Evolutionary conservation across 2,329 filamentous ascomycete species (phyloP), one percentile per base, ranked within the genome.

Genomic region (Aspergillus candidus): DNA sequence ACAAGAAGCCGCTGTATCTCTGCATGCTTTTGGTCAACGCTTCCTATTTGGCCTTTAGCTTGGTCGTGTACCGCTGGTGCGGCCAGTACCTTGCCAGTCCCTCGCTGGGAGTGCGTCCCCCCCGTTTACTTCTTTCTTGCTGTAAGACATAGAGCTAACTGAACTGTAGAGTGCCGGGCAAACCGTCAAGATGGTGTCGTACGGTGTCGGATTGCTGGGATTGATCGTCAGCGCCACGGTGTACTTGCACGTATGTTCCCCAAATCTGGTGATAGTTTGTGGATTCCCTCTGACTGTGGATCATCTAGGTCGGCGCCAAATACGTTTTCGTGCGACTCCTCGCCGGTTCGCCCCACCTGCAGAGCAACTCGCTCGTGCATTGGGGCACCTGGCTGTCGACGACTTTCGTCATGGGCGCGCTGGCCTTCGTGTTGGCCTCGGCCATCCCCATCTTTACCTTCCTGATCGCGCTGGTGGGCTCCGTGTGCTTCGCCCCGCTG

Each of bases 51-150:
- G 71, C 73, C 29, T 80, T 82, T 56, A 73, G 72, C 34, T 66
- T 83, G 12, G 77, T 82, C 3, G 75, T 83, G 4, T 83, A 83
- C 62, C 68, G 71, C 35, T 83, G 71, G 67, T 81, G 78, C 51
- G 81, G 80, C 4, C 67, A 76, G 48, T 83, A 76, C 74, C 78
- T 84, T 4, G 77, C 80, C 0, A 77, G 73, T 3, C 81, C 81
- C 0, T 78, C 79, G 1, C 71, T 84, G 0, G 80, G 80, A 29
- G 4, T 18, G 31, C 32, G 33, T 6, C 35, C 29, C 40, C 29
- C 22, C 31, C 37, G 10, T 31, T 40, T 8, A 22, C 30, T 8
- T 13, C 6, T n/a, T 15, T 15, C 15, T 6, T 17, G 4, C 13
- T 7, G 2, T 5, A 30, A 14, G 14, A 6, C 15, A 12, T 40